A percentile compares a stretch with the other conserved stretches of the same genome.
Evolutionary conservation across 2,329 filamentous ascomycete genomes (phyloP).

Genomic region (Phaeosphaeria sp.): DNA sequence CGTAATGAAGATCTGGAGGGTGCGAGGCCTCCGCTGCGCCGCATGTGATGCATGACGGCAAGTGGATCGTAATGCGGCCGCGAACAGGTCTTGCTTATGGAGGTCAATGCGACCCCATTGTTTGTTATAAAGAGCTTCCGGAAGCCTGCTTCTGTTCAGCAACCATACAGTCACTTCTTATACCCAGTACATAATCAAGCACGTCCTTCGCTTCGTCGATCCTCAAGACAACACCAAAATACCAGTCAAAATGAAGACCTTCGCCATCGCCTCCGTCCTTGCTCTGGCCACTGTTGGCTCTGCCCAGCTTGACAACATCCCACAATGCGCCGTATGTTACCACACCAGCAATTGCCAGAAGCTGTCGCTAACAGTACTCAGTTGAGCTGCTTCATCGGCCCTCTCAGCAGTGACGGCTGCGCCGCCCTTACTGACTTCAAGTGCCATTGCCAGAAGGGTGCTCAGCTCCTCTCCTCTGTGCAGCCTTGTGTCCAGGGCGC

Average conservation of each 20-base stretch:
- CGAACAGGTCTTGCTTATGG: slow-evolving; percentile 4
- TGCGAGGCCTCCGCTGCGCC: slow-evolving; percentile 5
- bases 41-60: slow-evolving; percentile 32
- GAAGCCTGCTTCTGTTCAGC: slow-evolving; percentile 7
- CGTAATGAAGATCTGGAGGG: slow-evolving; percentile 20
- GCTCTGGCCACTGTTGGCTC: slow-evolving; percentile 54
- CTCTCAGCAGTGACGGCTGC: slow-evolving; percentile 55
- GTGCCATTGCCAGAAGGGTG: slow-evolving; percentile 52
- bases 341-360: background rate
- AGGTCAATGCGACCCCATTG: slow-evolving; percentile 12
- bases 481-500: slow-evolving; percentile 56
- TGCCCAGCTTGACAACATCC: slow-evolving; percentile 56
- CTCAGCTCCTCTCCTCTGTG: slow-evolving; percentile 49
- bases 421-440: slow-evolving; percentile 55
- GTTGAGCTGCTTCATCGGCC: slow-evolving; percentile 55
- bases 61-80: slow-evolving; percentile 14
- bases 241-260: slow-evolving; percentile 48
- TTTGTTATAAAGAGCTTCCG: slow-evolving; percentile 27
- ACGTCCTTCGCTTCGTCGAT: slow-evolving; percentile 20
- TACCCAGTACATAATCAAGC: slow-evolving; percentile 9
- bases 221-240: slow-evolving; percentile 6
- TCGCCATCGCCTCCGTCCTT: slow-evolving; percentile 46
- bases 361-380: slow-evolving; percentile 35
- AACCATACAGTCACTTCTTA: slow-evolving; percentile 20
- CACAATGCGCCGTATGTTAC: slow-evolving; percentile 54